A percentile compares a stretch with the other conserved stretches of the same genome.
Evolutionary conservation across 2,329 filamentous ascomycete species (phyloP).

Genomic region (Paracoccidioides lutzii): DNA sequence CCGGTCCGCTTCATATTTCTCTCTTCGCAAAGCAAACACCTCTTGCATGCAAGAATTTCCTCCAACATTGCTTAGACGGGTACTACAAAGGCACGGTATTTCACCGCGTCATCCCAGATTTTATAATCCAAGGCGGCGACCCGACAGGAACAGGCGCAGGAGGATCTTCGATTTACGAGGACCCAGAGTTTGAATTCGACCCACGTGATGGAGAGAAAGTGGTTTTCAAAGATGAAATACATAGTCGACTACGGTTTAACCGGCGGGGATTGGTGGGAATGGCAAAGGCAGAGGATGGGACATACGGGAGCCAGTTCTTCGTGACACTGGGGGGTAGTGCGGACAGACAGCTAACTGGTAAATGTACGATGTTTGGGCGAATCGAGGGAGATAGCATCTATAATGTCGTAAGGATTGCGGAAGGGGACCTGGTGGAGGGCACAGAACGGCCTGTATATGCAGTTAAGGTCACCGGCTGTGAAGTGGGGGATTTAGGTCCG

Average conservation of each 20-base stretch:
- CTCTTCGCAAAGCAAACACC: slow-evolving; percentile 93
- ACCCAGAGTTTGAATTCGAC: slow-evolving; percentile 45
- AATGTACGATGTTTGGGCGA: slow-evolving; percentile 87
- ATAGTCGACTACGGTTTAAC: slow-evolving; percentile 86
- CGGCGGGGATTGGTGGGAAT: slow-evolving; percentile 83
- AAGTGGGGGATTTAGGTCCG: slow-evolving; percentile 34
- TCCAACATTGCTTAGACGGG: slow-evolving; percentile 86
- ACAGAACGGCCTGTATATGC: slow-evolving; percentile 78
- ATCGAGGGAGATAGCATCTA: slow-evolving; percentile 92
- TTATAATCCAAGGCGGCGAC: slow-evolving; percentile 89
- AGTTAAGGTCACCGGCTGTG: slow-evolving; percentile 50
- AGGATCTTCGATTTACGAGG: slow-evolving; percentile 83
- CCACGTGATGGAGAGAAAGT: slow-evolving; percentile 41
- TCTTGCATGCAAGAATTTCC: slow-evolving; percentile 83
- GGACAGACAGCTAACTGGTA: slow-evolving; percentile 70
- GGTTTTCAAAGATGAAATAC: slow-evolving; percentile 78
- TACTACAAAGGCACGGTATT: slow-evolving; percentile 94
- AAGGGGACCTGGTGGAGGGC: slow-evolving; percentile 66
- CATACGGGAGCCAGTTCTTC: slow-evolving; percentile 95
- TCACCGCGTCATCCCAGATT: slow-evolving; percentile 81
- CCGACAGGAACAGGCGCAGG: slow-evolving; percentile 86
- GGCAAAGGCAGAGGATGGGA: slow-evolving; percentile 62
- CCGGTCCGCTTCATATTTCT: slow-evolving; percentile 79
- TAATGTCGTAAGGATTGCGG: slow-evolving; percentile 86
- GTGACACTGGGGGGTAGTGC: slow-evolving; percentile 66